These are phyloP conservation scores for Prunus padus DNA, from an alignment of 306 rosid species.

Conservation along the genomic window DNA sequence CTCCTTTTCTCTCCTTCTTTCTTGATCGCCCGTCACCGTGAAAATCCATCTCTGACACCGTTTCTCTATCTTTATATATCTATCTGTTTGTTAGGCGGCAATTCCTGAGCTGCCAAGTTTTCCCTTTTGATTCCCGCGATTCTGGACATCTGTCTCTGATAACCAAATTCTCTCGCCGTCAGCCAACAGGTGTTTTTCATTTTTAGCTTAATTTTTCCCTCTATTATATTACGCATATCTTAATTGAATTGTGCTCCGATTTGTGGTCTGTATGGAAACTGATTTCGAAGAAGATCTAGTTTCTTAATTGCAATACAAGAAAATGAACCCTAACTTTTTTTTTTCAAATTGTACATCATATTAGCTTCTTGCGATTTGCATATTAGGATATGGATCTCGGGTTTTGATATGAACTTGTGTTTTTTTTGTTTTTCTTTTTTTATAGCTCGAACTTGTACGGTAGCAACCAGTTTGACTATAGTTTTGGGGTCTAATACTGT, in stretches of 20 bases:
- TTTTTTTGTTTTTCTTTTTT: background rate
- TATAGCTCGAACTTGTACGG: background rate
- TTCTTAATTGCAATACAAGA: constrained; percentile 4
- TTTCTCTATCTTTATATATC: constrained; percentile 8
- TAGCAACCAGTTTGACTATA: background rate
- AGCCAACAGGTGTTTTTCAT: constrained; percentile 33
- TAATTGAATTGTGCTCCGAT: background rate
- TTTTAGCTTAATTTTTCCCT: background rate
- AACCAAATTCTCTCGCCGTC: constrained; percentile 44
- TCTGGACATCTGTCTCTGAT: constrained; percentile 13
- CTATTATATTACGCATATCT: background rate
- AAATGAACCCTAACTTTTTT: constrained; percentile 12
- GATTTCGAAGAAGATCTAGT: background rate
- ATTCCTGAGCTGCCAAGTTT: constrained; percentile 18
- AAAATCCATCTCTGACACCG: constrained; percentile 26
- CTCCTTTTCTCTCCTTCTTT: background rate
- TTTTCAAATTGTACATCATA: background rate
- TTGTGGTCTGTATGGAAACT: background rate
- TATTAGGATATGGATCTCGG: constrained; percentile 29
- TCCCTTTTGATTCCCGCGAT: constrained; percentile 5
- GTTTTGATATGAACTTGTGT: background rate
- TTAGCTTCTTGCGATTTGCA: background rate
- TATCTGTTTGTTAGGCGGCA: constrained; percentile 20
- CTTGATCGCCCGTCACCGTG: constrained; percentile 31
- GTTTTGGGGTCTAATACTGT: background rate